Conservation (phyloP, 768 basidiomycete genomes). For the Kwoniella europaea region DNA sequence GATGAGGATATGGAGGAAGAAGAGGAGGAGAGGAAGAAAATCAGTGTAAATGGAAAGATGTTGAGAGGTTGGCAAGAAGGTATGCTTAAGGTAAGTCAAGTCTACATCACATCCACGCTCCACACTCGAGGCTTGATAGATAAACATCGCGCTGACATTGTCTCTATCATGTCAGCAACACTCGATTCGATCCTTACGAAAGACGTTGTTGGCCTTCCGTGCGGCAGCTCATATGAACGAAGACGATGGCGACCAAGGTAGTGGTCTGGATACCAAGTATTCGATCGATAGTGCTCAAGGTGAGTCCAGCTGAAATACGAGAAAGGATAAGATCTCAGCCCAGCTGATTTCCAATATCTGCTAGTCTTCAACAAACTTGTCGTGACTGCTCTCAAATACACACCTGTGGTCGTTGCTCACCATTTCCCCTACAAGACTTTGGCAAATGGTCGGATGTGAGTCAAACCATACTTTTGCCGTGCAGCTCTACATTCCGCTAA, state of each 20-base stretch:
- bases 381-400: conserved; percentile 82
- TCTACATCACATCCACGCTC: not conserved
- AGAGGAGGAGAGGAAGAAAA: conserved; percentile 52
- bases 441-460: conserved; percentile 83
- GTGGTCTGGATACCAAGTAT: conserved; percentile 69
- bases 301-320: conserved; percentile 55
- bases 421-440: conserved; percentile 86
- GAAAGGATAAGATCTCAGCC: not conserved
- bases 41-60: conserved; percentile 61
- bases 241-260: conserved; percentile 66
- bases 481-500: not conserved
- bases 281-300: conserved; percentile 80
- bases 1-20: conserved; percentile 62
- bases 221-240: conserved; percentile 89
- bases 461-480: conserved; percentile 27
- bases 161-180: conserved; percentile 66
- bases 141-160: not conserved
- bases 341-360: conserved; percentile 21
- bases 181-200: conserved; percentile 80
- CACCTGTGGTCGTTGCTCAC: conserved; percentile 82
- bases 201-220: conserved; percentile 85
- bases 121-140: not conserved
- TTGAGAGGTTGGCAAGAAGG: conserved; percentile 86
- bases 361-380: conserved; percentile 94
- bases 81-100: conserved; percentile 72